A percentile compares a stretch with the other conserved stretches of the same genome.
Conservation (phyloP, 305 asterid species). For the Rubia peregrina region DNA sequence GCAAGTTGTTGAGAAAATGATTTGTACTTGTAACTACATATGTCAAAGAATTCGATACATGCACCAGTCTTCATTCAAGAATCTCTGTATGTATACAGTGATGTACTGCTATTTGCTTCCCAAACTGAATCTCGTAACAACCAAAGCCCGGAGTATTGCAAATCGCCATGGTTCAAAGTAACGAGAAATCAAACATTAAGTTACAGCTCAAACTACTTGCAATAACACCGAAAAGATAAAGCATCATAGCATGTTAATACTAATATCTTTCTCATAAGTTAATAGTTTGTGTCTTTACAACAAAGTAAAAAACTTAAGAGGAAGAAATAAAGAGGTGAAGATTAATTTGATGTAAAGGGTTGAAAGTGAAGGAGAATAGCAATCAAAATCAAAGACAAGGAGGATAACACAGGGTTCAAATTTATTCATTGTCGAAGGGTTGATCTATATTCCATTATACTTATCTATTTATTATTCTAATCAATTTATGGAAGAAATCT, state of each 20-base stretch:
- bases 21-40: neutral
- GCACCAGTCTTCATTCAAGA: neutral
- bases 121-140: constrained; percentile 8
- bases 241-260: constrained; percentile 44
- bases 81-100: neutral
- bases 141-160: neutral
- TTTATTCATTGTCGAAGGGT: too few relatives aligned
- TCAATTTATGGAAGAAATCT: too few relatives aligned
- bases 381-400: too few relatives aligned
- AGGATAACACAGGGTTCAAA: too few relatives aligned
- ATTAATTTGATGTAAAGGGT: too few relatives aligned
- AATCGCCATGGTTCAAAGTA: neutral
- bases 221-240: constrained; percentile 77
- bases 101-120: neutral
- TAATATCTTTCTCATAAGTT: too few relatives aligned
- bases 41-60: neutral
- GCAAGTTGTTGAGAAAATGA: neutral
- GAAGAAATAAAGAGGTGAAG: too few relatives aligned
- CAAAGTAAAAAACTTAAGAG: too few relatives aligned
- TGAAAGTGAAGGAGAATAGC: too few relatives aligned
- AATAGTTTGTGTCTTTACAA: too few relatives aligned
- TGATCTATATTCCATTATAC: too few relatives aligned
- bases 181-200: neutral
- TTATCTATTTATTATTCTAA: too few relatives aligned
- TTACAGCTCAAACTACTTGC: constrained; percentile 21